Conservation (phyloP, 2,329 filamentous ascomycete species). For the Paracoccidioides lutzii region DNA sequence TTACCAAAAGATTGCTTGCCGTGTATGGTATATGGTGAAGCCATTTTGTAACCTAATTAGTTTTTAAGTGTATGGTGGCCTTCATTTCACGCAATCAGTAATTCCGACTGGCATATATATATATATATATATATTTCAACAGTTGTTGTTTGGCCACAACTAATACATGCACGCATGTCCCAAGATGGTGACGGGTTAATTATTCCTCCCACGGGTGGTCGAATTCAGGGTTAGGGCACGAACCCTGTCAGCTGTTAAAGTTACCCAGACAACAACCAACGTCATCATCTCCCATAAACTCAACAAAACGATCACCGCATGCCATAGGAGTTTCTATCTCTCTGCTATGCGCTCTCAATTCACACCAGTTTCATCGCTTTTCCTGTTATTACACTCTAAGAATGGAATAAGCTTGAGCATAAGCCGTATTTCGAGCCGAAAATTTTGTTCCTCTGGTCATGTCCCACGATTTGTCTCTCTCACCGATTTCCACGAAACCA, state of each 20-base stretch:
- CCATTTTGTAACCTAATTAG: no score
- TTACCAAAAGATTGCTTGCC: no score
- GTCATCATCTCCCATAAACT: not conserved
- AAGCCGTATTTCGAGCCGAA: constrained; percentile 2
- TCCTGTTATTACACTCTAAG: not conserved
- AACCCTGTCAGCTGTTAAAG: no score
- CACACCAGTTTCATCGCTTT: not conserved
- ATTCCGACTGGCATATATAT: no score
- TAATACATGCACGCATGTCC: no score
- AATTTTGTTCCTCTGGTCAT: constrained; percentile 9
- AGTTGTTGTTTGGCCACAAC: no score
- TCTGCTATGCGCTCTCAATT: constrained; percentile 16
- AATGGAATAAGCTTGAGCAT: not conserved
- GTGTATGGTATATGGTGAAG: no score
- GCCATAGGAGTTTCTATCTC: constrained; percentile 3
- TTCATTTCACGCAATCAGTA: no score
- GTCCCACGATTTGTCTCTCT: not conserved
- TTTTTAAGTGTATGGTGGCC: no score
- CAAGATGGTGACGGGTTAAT: no score
- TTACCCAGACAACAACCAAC: not conserved
- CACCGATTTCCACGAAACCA: constrained; percentile 12
- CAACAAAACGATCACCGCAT: not conserved
- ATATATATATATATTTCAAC: no score
- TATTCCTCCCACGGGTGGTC: not conserved
- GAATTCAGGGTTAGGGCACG: not conserved